Conservation (phyloP, 2,329 filamentous ascomycete genomes). For the Sordariomycetes sp. region DNA sequence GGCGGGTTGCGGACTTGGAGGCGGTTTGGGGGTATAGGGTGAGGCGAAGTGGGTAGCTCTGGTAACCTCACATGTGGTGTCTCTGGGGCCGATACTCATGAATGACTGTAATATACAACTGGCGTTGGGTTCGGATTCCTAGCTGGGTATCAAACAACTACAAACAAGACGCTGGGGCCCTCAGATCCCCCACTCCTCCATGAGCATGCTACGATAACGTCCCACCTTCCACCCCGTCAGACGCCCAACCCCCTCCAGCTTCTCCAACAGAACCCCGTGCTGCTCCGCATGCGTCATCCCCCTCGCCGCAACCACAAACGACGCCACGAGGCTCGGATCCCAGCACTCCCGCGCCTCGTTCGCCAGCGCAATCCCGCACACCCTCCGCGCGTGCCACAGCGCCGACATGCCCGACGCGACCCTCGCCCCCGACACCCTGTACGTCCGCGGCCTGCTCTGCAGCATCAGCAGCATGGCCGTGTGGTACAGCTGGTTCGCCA, state of each 20-base stretch:
- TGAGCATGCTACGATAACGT: slow-evolving; percentile 1
- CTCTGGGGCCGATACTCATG: not conserved
- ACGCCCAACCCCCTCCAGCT: slow-evolving; percentile 22
- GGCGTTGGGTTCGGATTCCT: not conserved
- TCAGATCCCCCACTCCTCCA: slow-evolving; percentile 2
- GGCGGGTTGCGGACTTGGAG: slow-evolving; percentile 42
- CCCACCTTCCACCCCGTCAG: slow-evolving; percentile 30
- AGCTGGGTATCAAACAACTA: not conserved
- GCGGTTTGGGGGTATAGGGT: slow-evolving; percentile 26
- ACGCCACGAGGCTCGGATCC: slow-evolving; percentile 36
- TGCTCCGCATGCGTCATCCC: slow-evolving; percentile 37
- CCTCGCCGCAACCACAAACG: slow-evolving; percentile 30
- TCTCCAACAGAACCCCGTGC: slow-evolving; percentile 27
- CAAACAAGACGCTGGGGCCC: not conserved
- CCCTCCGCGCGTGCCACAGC: slow-evolving; percentile 35
- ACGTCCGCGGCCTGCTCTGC: slow-evolving; percentile 35
- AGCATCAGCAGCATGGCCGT: slow-evolving; percentile 42
- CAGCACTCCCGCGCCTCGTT: slow-evolving; percentile 32
- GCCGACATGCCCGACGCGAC: slow-evolving; percentile 24
- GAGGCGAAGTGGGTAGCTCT: slow-evolving; percentile 5
- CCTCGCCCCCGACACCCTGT: slow-evolving; percentile 16
- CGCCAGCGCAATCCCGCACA: slow-evolving; percentile 37
- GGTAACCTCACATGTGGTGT: not conserved
- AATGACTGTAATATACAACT: too few species aligned
- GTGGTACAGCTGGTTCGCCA: slow-evolving; percentile 47